Conservation (phyloP, 495 filamentous ascomycete genomes). For the Annulohypoxylon stygium region DNA sequence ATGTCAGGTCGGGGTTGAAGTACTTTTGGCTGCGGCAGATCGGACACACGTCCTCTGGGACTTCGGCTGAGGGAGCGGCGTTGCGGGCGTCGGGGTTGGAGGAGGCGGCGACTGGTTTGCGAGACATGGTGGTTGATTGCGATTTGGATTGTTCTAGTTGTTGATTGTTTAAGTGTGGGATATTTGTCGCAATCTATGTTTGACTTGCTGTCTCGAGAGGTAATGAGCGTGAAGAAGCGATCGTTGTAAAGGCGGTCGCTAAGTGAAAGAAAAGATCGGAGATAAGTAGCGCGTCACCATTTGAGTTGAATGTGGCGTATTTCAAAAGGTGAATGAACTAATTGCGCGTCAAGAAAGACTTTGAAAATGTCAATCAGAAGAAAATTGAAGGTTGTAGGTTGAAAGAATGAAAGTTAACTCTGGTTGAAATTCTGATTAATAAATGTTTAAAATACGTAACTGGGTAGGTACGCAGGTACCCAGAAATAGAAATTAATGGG, state of each 20-base stretch:
- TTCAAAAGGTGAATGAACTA: background rate
- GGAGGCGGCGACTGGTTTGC: conserved; percentile 33
- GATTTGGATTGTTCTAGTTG: background rate
- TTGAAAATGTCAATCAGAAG: background rate
- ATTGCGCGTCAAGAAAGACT: background rate
- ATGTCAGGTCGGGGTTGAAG: conserved; percentile 91
- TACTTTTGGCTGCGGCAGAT: conserved; percentile 97
- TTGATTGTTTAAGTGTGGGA: background rate
- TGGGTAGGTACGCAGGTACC: background rate
- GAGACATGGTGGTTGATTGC: conserved; percentile 49
- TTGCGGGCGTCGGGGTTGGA: conserved; percentile 5
- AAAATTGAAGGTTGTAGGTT: background rate
- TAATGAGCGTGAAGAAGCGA: conserved; percentile 3
- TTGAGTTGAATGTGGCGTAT: conserved; percentile 23
- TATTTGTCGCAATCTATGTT: background rate
- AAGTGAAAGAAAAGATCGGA: conserved; percentile 3
- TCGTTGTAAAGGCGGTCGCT: conserved; percentile 14
- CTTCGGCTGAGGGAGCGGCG: conserved; percentile 16
- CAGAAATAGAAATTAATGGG: background rate
- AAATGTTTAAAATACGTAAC: background rate
- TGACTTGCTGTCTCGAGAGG: conserved; percentile 1
- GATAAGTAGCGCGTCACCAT: conserved; percentile 20
- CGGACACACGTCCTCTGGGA: conserved; percentile 83
- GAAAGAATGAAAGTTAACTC: background rate
- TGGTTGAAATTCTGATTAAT: background rate